phyloP scores from a whole-genome alignment of 306 rosid genomes.

The Trifolium pratense region DNA sequence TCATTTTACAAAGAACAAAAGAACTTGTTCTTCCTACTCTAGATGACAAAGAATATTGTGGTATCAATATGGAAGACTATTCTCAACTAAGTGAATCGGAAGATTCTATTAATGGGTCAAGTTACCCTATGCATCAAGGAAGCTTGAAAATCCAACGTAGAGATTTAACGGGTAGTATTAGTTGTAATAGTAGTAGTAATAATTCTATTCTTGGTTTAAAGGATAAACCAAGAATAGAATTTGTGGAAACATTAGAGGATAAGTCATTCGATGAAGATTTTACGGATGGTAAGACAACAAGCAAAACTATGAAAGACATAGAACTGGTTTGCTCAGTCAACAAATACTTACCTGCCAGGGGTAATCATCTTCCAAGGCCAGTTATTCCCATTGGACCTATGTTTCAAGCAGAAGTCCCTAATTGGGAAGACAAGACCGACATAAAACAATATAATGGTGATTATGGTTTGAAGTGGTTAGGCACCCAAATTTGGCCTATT shows the following conservation, averaged over 20 bases:
- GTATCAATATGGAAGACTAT: background rate
- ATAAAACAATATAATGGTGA: background rate
- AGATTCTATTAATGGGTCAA: slow-evolving; percentile 32
- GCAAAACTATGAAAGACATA: slow-evolving; percentile 15
- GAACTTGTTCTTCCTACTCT: slow-evolving; percentile 9
- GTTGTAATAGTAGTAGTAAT: background rate
- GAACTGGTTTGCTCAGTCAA: background rate
- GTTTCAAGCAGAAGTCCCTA: slow-evolving; percentile 58
- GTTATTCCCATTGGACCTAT: slow-evolving; percentile 54
- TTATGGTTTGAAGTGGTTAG: slow-evolving; percentile 45
- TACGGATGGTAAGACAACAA: background rate
- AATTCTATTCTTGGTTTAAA: too few species aligned
- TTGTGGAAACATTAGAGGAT: slow-evolving; percentile 1
- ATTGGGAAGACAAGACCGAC: slow-evolving; percentile 31
- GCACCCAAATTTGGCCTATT: slow-evolving; percentile 43
- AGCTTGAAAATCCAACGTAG: slow-evolving; percentile 11
- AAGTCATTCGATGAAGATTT: slow-evolving; percentile 5
- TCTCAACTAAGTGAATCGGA: background rate
- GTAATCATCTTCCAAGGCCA: background rate
- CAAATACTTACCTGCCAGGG: slow-evolving; percentile 2
- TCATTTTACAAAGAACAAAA: slow-evolving; percentile 12
- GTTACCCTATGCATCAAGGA: background rate
- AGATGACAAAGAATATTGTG: slow-evolving; percentile 2
- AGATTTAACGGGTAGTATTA: background rate
- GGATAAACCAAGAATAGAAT: slow-evolving; percentile 10